phyloP scores from a whole-genome alignment of 805 yeast genomes.

The Grigorovia transvaalensis region DNA sequence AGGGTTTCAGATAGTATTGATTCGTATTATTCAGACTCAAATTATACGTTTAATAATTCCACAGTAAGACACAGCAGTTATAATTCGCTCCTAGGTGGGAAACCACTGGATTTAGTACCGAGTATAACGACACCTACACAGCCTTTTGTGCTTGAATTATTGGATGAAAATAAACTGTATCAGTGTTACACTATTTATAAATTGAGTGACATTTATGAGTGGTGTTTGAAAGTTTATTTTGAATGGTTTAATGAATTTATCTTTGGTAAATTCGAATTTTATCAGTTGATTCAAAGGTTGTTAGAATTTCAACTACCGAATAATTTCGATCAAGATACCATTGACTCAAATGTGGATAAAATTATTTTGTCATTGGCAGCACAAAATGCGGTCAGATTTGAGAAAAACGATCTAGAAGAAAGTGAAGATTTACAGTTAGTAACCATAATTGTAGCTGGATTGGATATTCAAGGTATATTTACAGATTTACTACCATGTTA shows the following conservation, averaged over 20 bases:
- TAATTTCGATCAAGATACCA: conserved; percentile 40
- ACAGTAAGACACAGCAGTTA: conserved; percentile 25
- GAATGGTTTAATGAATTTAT: conserved; percentile 44
- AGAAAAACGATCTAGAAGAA: conserved; percentile 14
- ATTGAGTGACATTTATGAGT: conserved; percentile 38
- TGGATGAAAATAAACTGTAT: conserved; percentile 40
- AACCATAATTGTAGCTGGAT: conserved; percentile 28
- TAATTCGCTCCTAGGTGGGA: conserved; percentile 25
- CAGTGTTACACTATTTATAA: conserved; percentile 39
- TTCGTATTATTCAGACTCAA: conserved; percentile 26
- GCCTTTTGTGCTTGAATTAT: conserved; percentile 43
- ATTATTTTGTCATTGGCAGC: conserved; percentile 35
- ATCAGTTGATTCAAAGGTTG: conserved; percentile 41
- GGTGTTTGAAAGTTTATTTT: conserved; percentile 41
- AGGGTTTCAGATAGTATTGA: conserved; percentile 23
- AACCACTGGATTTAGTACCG: conserved; percentile 25
- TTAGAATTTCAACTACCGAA: conserved; percentile 42
- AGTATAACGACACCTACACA: conserved; percentile 39
- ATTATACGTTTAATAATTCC: conserved; percentile 26
- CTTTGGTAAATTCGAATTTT: conserved; percentile 43
- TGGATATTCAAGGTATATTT: conserved; percentile 28
- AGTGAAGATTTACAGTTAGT: conserved; percentile 8
- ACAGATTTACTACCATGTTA: conserved; percentile 29
- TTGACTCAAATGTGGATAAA: conserved; percentile 39
- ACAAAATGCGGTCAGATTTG: conserved; percentile 35